A percentile compares a stretch with the other conserved stretches of the same genome.
Conservation (phyloP, 2,329 filamentous ascomycete genomes). For the Fusarium pseudonygamai region DNA sequence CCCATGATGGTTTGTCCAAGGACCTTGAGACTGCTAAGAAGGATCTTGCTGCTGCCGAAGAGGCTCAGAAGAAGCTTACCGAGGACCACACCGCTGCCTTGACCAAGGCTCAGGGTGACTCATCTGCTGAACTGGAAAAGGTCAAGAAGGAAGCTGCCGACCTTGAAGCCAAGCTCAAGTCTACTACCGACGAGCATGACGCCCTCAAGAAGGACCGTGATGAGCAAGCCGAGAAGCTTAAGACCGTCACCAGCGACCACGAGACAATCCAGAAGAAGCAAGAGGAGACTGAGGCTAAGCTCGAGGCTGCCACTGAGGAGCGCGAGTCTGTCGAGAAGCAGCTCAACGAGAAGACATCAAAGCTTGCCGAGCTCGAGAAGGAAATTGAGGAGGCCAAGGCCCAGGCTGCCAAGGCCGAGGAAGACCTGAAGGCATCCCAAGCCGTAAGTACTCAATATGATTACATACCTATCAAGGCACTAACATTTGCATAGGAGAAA, state of each 20-base stretch:
- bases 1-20: slow-evolving; percentile 39
- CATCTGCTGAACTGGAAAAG: slow-evolving; percentile 35
- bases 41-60: slow-evolving; percentile 40
- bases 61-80: slow-evolving; percentile 40
- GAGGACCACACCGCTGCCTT: slow-evolving; percentile 34
- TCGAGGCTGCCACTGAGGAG: slow-evolving; percentile 43
- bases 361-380: slow-evolving; percentile 45
- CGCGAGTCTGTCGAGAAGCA: slow-evolving; percentile 43
- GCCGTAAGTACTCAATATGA: slow-evolving; percentile 40
- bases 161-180: slow-evolving; percentile 42
- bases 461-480: not conserved
- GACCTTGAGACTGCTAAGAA: slow-evolving; percentile 47
- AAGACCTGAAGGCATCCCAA: slow-evolving; percentile 48
- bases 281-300: slow-evolving; percentile 37
- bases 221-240: slow-evolving; percentile 34
- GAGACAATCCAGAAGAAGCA: slow-evolving; percentile 33
- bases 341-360: slow-evolving; percentile 44
- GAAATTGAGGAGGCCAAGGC: slow-evolving; percentile 49
- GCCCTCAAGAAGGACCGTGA: slow-evolving; percentile 36
- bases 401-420: slow-evolving; percentile 50
- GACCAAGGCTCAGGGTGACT: slow-evolving; percentile 39
- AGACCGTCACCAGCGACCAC: slow-evolving; percentile 25
- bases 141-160: slow-evolving; percentile 26
- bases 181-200: slow-evolving; percentile 34
- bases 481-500: slow-evolving; percentile 39